Conservation (phyloP, 2,329 filamentous ascomycete genomes). For the Dactylellina cionopaga region DNA sequence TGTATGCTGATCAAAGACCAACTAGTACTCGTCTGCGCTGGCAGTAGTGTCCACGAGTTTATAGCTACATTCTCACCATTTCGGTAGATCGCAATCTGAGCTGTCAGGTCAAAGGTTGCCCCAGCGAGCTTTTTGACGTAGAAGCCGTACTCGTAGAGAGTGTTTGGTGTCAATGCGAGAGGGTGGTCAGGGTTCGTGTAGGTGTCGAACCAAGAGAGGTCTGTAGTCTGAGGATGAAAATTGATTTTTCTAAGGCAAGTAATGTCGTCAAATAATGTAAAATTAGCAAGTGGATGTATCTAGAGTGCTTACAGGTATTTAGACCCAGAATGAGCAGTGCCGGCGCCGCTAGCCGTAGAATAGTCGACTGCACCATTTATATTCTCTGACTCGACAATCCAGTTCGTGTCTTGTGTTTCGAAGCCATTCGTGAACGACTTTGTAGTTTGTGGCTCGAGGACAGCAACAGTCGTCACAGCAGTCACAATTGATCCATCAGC, state of each 20-base stretch:
- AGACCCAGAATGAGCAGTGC: constrained; percentile 8
- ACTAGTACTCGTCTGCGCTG: constrained; percentile 8
- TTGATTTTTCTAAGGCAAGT: constrained; percentile 4
- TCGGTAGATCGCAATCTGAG: constrained; percentile 17
- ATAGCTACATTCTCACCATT: constrained; percentile 21
- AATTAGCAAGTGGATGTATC: too few species aligned
- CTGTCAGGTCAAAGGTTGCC: constrained; percentile 13
- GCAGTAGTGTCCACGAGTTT: neutral
- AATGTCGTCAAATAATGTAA: neutral
- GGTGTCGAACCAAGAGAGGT: constrained; percentile 15
- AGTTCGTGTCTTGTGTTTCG: constrained; percentile 14
- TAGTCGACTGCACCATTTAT: constrained; percentile 5
- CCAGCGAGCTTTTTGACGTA: constrained; percentile 13
- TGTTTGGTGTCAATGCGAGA: constrained; percentile 1
- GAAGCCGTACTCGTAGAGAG: constrained; percentile 18
- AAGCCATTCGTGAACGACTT: constrained; percentile 21
- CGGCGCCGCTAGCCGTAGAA: constrained; percentile 1
- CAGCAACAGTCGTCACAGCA: constrained; percentile 23
- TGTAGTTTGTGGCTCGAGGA: constrained; percentile 12
- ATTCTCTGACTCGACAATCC: constrained; percentile 21
- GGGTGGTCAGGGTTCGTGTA: constrained; percentile 11
- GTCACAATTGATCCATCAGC: constrained; percentile 11
- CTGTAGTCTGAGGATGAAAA: constrained; percentile 3
- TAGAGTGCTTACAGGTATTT: constrained; percentile 6
- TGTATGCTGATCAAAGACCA: constrained; percentile 19